Evolutionary conservation across 495 filamentous ascomycete genomes (phyloP).

Genomic region (Opeltia flavorubescens): DNA sequence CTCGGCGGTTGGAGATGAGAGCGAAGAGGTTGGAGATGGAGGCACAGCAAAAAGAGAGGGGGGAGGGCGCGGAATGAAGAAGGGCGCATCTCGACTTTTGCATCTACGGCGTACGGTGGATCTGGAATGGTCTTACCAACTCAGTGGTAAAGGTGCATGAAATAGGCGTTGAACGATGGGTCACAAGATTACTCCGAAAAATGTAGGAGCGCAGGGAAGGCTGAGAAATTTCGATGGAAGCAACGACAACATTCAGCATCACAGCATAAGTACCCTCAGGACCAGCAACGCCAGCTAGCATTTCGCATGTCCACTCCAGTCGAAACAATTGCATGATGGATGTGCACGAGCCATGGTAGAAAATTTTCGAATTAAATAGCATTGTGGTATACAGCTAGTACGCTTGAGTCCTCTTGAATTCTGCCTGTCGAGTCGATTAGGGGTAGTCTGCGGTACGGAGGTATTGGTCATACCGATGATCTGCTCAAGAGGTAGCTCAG

Average conservation of each 20-base stretch:
- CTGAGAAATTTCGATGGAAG: too few species aligned
- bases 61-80: background rate
- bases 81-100: background rate
- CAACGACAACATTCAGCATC: too few species aligned
- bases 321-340: background rate
- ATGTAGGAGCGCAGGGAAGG: too few species aligned
- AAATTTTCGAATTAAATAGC: background rate
- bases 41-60: slow-evolving; percentile 16
- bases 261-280: too few species aligned
- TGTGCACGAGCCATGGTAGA: background rate
- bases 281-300: too few species aligned
- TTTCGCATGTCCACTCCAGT: too few species aligned
- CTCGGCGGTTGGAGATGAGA: slow-evolving; percentile 41
- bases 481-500: slow-evolving; percentile 24
- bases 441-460: slow-evolving; percentile 7
- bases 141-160: too few species aligned
- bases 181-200: too few species aligned
- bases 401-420: slow-evolving; percentile 44
- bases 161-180: too few species aligned
- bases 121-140: too few species aligned
- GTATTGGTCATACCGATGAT: slow-evolving; percentile 39
- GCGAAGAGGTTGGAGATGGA: slow-evolving; percentile 44
- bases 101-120: background rate
- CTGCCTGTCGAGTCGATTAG: slow-evolving; percentile 6
- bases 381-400: slow-evolving; percentile 26